Evolutionary conservation across 495 filamentous ascomycete species (phyloP), one percentile per base, ranked within the genome.

Genomic region (Venustampulla echinocandica): DNA sequence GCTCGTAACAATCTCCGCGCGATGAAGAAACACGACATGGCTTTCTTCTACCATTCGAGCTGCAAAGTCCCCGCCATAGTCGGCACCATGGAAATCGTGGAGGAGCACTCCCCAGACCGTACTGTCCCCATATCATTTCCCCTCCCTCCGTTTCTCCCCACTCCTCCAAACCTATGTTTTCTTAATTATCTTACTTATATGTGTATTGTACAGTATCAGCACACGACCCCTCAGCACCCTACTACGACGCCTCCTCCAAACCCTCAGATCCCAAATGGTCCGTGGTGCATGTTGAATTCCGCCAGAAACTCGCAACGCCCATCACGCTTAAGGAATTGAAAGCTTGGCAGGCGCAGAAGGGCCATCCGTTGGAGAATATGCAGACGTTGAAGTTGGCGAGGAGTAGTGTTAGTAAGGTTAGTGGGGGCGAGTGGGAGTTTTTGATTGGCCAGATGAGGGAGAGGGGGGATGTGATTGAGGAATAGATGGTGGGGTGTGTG

Each of bases 11-110:
- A 95, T 60, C 79, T 98, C 61, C 78, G 82, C 1, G 72, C 80
- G 4, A 98, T 97, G 92, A 87, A 84, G 62, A 77, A 81, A 53
- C 90, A 92, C 32, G 92, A 98, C 52, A 68, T 85, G 34, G 90
- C 88, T 27, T 95, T 98, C 67, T 96, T 98, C 69, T 98, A 98
- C 61, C 90, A 95, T 67, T 90, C 84, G n/a, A 93, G 89, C 59
- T 89, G 84, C 68, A 94, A 92, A 64, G 74, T 80, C 23, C 90
- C 92, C 0, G 90, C 87, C 2, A 85, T 98, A 41, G 89, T 81
- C 3, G 92, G 92, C n/a, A 77, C 83, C 6, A 93, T 96, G 86
- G 85, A 94, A 63, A 83, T 98, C 58, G 87, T 93, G 2, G 65
- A 77, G 50, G 87, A 93, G 63, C 80, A 87, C 54, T 79, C 81